Conservation (phyloP, 306 rosid genomes). For the Phaseolus lunatus region DNA sequence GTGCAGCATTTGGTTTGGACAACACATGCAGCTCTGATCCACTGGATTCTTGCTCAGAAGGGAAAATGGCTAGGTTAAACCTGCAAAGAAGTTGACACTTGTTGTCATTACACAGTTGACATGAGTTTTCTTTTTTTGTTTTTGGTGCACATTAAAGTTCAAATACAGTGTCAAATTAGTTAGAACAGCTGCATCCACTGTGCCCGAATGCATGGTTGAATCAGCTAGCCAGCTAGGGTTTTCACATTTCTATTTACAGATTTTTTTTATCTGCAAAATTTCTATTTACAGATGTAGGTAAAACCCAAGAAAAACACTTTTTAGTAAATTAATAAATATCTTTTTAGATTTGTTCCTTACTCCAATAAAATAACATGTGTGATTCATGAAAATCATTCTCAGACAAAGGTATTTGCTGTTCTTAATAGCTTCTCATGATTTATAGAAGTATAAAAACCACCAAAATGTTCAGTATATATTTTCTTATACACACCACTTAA, state of each 20-base stretch:
- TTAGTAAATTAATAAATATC: too few relatives aligned
- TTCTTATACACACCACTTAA: background rate
- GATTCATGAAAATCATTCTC: background rate
- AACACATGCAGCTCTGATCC: conserved; percentile 14
- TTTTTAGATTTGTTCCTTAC: too few relatives aligned
- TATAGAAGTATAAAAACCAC: too few relatives aligned
- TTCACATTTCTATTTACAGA: background rate
- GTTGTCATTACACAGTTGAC: background rate
- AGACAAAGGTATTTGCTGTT: background rate
- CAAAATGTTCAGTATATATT: background rate
- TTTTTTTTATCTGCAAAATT: too few relatives aligned
- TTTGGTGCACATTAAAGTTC: background rate
- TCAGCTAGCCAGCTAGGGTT: background rate
- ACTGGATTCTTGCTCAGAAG: conserved; percentile 25
- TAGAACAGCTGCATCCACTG: background rate
- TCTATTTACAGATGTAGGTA: background rate
- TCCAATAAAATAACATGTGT: background rate
- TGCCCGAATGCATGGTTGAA: background rate
- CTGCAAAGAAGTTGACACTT: background rate
- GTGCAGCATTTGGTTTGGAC: background rate
- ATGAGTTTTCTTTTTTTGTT: background rate
- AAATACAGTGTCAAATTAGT: background rate
- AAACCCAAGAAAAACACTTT: background rate
- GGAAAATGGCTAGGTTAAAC: conserved; percentile 33
- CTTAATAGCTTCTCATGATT: too few relatives aligned